Conservation (phyloP, 225 moss, liverwort and hornwort species). For the Takakia lepidozioides region DNA sequence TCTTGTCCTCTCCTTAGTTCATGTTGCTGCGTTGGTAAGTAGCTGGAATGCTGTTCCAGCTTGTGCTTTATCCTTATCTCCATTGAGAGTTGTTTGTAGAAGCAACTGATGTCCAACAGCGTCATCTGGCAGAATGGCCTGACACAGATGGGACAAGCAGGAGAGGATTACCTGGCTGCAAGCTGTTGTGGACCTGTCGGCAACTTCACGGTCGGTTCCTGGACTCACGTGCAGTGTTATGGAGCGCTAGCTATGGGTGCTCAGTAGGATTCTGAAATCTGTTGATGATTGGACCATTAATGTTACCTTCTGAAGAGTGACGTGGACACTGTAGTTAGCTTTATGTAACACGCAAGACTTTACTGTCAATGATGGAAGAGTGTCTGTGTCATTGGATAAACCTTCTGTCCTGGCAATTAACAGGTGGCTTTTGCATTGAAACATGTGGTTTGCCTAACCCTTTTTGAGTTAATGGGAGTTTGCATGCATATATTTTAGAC, state of each 20-base stretch:
- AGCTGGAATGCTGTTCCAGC: conserved; percentile 46
- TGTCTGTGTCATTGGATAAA: too few species aligned
- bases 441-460: too few species aligned
- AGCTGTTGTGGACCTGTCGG: conserved; percentile 51
- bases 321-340: conserved; percentile 59
- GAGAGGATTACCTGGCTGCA: conserved; percentile 62
- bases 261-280: conserved; percentile 66
- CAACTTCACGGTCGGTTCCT: conserved; percentile 99
- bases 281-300: conserved; percentile 55
- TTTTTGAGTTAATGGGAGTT: conserved; percentile 2
- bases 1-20: conserved; percentile 31
- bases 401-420: too few species aligned
- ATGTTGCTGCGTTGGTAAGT: conserved; percentile 60
- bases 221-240: conserved; percentile 98
- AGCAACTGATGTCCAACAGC: conserved; percentile 80
- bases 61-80: conserved; percentile 67
- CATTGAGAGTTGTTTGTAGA: conserved; percentile 73
- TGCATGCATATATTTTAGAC: conserved; percentile 15
- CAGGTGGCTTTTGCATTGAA: too few species aligned
- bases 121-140: conserved; percentile 62
- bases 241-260: conserved; percentile 86
- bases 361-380: conserved; percentile 18
- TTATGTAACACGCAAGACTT: conserved; percentile 17
- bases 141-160: conserved; percentile 58
- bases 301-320: conserved; percentile 38